A percentile compares a stretch with the other conserved stretches of the same genome.
These are phyloP conservation scores for Neurospora tetraspora DNA, from an alignment of 495 filamentous ascomycete species.

Conservation along the genomic window DNA sequence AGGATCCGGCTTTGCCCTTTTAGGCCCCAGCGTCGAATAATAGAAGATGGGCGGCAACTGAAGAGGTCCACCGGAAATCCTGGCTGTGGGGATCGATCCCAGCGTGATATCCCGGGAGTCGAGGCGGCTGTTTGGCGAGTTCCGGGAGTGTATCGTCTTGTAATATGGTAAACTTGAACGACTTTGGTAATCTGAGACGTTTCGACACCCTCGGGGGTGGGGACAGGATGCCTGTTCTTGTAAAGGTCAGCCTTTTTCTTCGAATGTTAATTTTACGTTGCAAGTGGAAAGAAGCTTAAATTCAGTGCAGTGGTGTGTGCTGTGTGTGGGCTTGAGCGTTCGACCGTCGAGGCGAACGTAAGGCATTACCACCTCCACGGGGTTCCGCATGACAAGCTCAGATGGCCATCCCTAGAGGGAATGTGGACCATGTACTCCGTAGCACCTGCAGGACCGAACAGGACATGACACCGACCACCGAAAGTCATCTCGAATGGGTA, in stretches of 20 bases:
- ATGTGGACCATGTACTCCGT: background rate
- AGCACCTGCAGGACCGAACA: background rate
- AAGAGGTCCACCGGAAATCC: background rate
- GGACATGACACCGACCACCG: background rate
- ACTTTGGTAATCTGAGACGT: conserved; percentile 11
- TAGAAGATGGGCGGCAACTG: background rate
- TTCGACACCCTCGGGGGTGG: conserved; percentile 2
- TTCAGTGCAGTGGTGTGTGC: background rate
- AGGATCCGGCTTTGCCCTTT: background rate
- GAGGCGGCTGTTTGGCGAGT: background rate
- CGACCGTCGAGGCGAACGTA: background rate
- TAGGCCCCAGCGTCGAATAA: background rate
- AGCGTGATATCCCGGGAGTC: background rate
- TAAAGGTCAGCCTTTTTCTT: conserved; percentile 6
- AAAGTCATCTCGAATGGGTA: background rate
- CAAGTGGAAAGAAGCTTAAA: conserved; percentile 12
- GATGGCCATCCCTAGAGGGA: conserved; percentile 1
- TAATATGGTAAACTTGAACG: background rate
- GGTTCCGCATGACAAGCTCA: conserved; percentile 3
- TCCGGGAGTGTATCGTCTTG: background rate
- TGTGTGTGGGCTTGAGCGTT: background rate
- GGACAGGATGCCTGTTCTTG: conserved; percentile 6
- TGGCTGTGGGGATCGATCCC: background rate
- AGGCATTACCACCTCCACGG: conserved; percentile 1
- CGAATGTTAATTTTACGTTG: background rate